Evolutionary conservation across 345 rosid genomes (phyloP).

Genomic region (Lepidium aucheri): DNA sequence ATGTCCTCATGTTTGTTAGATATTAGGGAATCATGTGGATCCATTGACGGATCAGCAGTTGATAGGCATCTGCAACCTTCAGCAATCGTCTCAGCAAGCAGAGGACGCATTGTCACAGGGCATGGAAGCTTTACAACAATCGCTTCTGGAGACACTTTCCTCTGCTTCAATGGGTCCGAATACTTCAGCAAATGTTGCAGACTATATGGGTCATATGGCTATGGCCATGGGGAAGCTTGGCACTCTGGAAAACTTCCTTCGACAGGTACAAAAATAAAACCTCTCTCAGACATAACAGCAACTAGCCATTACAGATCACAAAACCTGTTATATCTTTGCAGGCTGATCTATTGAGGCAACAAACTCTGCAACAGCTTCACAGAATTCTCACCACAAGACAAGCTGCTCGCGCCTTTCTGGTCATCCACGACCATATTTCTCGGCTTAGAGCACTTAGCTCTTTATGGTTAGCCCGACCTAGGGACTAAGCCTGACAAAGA

Average conservation of each 20-base stretch:
- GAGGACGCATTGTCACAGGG: constrained; percentile 98
- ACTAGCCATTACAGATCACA: neutral
- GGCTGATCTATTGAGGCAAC: constrained; percentile 94
- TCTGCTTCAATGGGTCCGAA: constrained; percentile 55
- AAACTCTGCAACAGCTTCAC: constrained; percentile 83
- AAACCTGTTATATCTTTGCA: constrained; percentile 21
- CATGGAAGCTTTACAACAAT: constrained; percentile 93
- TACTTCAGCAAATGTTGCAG: constrained; percentile 66
- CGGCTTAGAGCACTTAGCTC: constrained; percentile 94
- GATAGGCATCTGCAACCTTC: constrained; percentile 90
- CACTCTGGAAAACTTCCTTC: constrained; percentile 79
- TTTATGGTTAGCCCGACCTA: constrained; percentile 84
- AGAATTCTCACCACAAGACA: constrained; percentile 80
- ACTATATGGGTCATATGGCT: constrained; percentile 93
- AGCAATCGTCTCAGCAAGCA: constrained; percentile 93
- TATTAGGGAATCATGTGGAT: constrained; percentile 78
- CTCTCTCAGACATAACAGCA: neutral
- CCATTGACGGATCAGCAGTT: constrained; percentile 89
- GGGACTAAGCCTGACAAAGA: constrained; percentile 29
- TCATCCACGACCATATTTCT: constrained; percentile 62
- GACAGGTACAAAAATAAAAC: constrained; percentile 44
- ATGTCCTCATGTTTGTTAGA: constrained; percentile 31
- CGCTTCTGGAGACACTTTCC: constrained; percentile 75
- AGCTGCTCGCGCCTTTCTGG: constrained; percentile 83
- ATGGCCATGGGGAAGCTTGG: constrained; percentile 85